Evolutionary conservation across 2,329 filamentous ascomycete species (phyloP), one percentile per base, ranked within the genome.

Genomic region (Pleoardoris graminearum): DNA sequence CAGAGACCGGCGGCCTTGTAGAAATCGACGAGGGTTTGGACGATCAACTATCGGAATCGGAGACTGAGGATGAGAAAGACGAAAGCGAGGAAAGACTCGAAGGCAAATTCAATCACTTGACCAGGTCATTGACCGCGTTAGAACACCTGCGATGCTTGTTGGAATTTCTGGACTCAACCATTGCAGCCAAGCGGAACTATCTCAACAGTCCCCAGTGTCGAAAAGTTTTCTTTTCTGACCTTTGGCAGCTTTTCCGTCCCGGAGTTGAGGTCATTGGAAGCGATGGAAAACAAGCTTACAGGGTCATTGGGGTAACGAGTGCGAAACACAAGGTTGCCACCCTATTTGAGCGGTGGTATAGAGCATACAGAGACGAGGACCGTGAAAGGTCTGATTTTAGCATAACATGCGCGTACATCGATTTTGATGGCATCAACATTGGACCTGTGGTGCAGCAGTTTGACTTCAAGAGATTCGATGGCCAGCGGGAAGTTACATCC

Each of bases 401-500:
- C 7, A 39, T 53, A 7, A 19, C 16, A n/a, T 53, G 51, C 27
- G 59, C 67, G 12, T 61, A 65, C 22, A 55, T 71, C 14, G 61
- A 72, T 45, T 75, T 71, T 45, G 68, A 75, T 29, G 72, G 71
- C 0, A 59, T 59, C 3, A 17, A 46, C 1, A 42, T 72, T 1
- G 70, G 70, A 0, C 70, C 69, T 0, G 65, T 72, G 0, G 10
- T 2, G 1, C 58, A 51, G 1, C 46, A 7, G 0, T 66, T 71
- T n/a, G 16, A 51, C 0, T 57, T 74, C 33, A 25, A 43, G 4
- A 48, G 46, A 2, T 74, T 63, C 36, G 67, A 67, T 0, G 66
- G 66, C 3, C 59, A 65, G 19, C 68, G 54, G 37, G 37, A 41
- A 0, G 45, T 73, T 10, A 58, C 55, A 0, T 58, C 63, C 0